A percentile compares a stretch with the other conserved stretches of the same genome.
phyloP scores from a whole-genome alignment of 1,139 yeast genomes.

The Geotrichum europaeum region DNA sequence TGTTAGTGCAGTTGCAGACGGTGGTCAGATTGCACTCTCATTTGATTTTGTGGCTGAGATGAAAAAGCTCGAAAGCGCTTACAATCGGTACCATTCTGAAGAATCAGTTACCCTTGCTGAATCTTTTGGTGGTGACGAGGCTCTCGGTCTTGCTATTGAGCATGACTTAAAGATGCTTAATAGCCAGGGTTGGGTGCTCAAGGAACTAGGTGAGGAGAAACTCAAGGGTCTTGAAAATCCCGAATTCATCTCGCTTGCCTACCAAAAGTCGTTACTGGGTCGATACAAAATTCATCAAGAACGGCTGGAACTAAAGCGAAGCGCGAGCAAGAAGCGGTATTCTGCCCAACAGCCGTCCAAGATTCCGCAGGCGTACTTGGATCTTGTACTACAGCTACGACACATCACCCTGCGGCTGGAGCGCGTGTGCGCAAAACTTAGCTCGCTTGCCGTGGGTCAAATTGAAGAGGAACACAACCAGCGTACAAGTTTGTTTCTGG shows the following conservation, averaged over 20 bases:
- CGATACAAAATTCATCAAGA: slow-evolving; percentile 14
- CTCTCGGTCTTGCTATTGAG: slow-evolving; percentile 59
- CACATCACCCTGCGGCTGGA: slow-evolving; percentile 46
- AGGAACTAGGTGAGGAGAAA: slow-evolving; percentile 77
- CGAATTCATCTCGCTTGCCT: slow-evolving; percentile 73
- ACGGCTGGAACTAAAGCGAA: slow-evolving; percentile 29
- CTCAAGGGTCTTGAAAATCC: slow-evolving; percentile 93
- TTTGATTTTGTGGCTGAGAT: slow-evolving; percentile 75
- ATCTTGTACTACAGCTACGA: slow-evolving; percentile 42
- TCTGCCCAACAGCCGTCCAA: slow-evolving; percentile 28
- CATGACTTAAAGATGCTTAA: slow-evolving; percentile 61
- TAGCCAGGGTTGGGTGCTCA: slow-evolving; percentile 63
- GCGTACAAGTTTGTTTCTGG: not conserved
- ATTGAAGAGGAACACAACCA: slow-evolving; percentile 4
- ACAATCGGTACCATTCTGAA: slow-evolving; percentile 42
- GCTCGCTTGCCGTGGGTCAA: slow-evolving; percentile 14
- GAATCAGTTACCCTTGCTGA: slow-evolving; percentile 40
- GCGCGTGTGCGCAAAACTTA: slow-evolving; percentile 40
- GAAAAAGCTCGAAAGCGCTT: slow-evolving; percentile 50
- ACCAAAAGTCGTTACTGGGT: slow-evolving; percentile 44
- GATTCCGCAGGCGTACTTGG: slow-evolving; percentile 22
- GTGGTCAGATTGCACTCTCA: slow-evolving; percentile 92
- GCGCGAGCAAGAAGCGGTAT: slow-evolving; percentile 16
- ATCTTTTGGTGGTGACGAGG: slow-evolving; percentile 56
- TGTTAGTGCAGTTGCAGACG: slow-evolving; percentile 91